A percentile compares a stretch with the other conserved stretches of the same genome.
These are phyloP conservation scores for Podospora fimiseda DNA, from an alignment of 495 filamentous ascomycete genomes.

Conservation along the genomic window DNA sequence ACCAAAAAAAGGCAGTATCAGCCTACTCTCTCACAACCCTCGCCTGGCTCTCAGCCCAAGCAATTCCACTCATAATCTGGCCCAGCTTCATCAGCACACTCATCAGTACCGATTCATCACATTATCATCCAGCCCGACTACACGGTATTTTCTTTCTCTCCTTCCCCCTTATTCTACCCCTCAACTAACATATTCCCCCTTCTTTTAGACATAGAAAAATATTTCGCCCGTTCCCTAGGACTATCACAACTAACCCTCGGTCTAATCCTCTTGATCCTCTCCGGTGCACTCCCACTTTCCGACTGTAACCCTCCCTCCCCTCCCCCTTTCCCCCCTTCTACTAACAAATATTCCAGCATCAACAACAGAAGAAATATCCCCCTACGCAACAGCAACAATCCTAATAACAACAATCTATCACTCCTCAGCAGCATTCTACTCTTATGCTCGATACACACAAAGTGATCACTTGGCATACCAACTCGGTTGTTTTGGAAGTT, in stretches of 20 bases:
- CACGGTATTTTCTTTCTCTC: background rate
- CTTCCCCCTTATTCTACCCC: background rate
- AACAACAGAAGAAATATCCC: slow-evolving; percentile 23
- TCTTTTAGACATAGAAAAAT: slow-evolving; percentile 59
- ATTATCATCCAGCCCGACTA: background rate
- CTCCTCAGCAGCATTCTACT: slow-evolving; percentile 54
- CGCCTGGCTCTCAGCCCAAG: slow-evolving; percentile 62
- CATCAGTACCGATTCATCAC: slow-evolving; percentile 36
- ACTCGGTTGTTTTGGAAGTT: slow-evolving; percentile 45
- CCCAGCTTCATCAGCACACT: slow-evolving; percentile 58
- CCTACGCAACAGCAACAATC: slow-evolving; percentile 46
- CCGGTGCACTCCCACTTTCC: slow-evolving; percentile 71
- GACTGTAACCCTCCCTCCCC: background rate
- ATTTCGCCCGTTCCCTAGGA: slow-evolving; percentile 66
- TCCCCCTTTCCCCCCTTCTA: background rate
- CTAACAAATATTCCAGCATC: background rate
- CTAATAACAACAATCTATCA: slow-evolving; percentile 64
- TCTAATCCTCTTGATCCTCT: slow-evolving; percentile 58
- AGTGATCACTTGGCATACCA: slow-evolving; percentile 46
- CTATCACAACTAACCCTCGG: slow-evolving; percentile 61
- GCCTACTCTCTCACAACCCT: slow-evolving; percentile 60
- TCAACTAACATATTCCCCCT: slow-evolving; percentile 27
- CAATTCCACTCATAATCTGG: slow-evolving; percentile 54
- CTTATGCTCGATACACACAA: slow-evolving; percentile 55
- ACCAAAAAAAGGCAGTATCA: slow-evolving; percentile 51